Evolutionary conservation across 2,329 filamentous ascomycete genomes (phyloP), one percentile per base, ranked within the genome.

Genomic region (Blumeria hordei): DNA sequence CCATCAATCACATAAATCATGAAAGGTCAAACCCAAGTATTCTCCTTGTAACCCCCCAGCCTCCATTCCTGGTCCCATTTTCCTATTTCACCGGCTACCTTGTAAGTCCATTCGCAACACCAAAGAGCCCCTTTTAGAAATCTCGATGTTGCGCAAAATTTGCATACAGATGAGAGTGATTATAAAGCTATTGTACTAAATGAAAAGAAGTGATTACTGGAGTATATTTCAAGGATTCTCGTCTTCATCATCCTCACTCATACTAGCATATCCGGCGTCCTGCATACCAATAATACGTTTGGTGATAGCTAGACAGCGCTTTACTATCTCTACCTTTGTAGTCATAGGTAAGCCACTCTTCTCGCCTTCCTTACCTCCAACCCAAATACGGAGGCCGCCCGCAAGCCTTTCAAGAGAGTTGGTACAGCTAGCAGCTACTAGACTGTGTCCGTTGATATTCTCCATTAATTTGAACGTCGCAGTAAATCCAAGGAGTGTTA

Each of bases 271-370:
- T 7, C 77, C 77, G 1, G 73, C 69, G 60, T 81, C 78, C 47
- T 78, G 73, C 72, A 81, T 79, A 8, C 77, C 76, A 7, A 79
- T 71, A 39, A 76, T 67, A 53, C 68, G 71, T 63, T 76, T 77
- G 12, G 74, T 77, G 37, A 81, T 71, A 10, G 65, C 62, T 16
- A 81, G 64, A 57, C 77, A 81, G 54, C 71, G 69, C 53, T 75
- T 71, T 3, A 81, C 72, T 60, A 80, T 71, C 58, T 69, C 69
- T 55, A 71, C 70, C 56, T 76, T 72, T n/a, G 76, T 65, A 12
- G 71, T 69, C 1, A 68, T 67, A 16, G 70, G 68, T n/a, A 81
- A 66, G 1, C 73, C 74, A 53, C 70, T 71, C 55, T 70, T 70
- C 51, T 72, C 72, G 18, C 74, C 75, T 3, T 71, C 67, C 1